These are phyloP conservation scores for Saccharum hybrid DNA, from an alignment of 202 grass and related monocot species.

Conservation along the genomic window DNA sequence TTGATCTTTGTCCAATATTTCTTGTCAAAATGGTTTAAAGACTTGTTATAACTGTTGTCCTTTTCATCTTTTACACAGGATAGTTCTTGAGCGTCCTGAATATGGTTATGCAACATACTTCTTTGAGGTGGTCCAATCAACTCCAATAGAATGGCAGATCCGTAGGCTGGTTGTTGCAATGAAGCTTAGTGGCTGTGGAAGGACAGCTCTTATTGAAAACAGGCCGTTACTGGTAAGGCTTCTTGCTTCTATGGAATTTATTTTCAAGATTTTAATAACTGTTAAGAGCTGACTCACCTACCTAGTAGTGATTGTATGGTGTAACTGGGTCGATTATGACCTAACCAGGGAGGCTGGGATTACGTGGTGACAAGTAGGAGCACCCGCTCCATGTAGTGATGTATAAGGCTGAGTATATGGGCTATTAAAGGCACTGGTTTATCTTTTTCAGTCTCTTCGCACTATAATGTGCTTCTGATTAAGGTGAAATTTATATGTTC, in stretches of 20 bases:
- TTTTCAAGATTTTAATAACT: not conserved
- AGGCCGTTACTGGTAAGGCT: slow-evolving; percentile 70
- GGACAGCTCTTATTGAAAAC: slow-evolving; percentile 86
- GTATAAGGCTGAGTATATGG: not conserved
- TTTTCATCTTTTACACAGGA: slow-evolving; percentile 55
- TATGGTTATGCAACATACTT: slow-evolving; percentile 98
- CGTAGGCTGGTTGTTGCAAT: slow-evolving; percentile 75
- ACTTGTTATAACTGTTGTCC: slow-evolving; percentile 1
- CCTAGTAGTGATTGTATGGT: not conserved
- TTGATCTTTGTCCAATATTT: slow-evolving; percentile 13
- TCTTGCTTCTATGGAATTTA: not conserved
- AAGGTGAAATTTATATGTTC: not conserved
- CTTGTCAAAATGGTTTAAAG: slow-evolving; percentile 29
- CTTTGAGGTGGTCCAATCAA: slow-evolving; percentile 78
- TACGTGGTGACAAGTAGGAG: not conserved
- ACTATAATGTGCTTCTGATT: not conserved
- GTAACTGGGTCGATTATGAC: not conserved
- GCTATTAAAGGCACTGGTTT: not conserved
- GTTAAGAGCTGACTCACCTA: not conserved
- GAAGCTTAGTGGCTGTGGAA: slow-evolving; percentile 81
- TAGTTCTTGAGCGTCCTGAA: slow-evolving; percentile 96
- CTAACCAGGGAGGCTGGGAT: not conserved
- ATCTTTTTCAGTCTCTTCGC: not conserved
- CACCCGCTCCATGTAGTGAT: not conserved
- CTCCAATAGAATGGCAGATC: slow-evolving; percentile 82